Evolutionary conservation across 108 stramenopile genomes (phyloP), one percentile per base, ranked within the genome.

Genomic region (Pseudonitzschia multiseries): DNA sequence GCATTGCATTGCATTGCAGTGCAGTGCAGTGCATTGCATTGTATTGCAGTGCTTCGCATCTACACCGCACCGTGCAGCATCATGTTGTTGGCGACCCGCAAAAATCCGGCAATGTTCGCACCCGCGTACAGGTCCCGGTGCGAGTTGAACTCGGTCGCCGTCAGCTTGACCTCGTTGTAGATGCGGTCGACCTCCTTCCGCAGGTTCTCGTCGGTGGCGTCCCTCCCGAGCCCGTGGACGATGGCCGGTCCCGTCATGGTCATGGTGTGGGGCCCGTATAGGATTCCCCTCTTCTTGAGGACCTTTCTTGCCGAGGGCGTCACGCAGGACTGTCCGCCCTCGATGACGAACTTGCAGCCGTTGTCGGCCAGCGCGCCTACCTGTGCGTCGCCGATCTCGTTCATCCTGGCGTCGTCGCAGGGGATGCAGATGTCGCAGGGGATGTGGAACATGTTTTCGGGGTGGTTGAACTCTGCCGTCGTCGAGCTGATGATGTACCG

Each of bases 1-100:
- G n/a, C n/a, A n/a, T n/a, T n/a, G n/a, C n/a, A n/a, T n/a, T n/a
- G n/a, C n/a, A n/a, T n/a, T n/a, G n/a, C n/a, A n/a, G n/a, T n/a
- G n/a, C n/a, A n/a, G n/a, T n/a, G n/a, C n/a, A n/a, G n/a, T n/a
- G n/a, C n/a, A n/a, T n/a, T n/a, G n/a, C n/a, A n/a, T n/a, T n/a
- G n/a, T n/a, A n/a, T n/a, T n/a, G n/a, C n/a, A n/a, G n/a, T n/a
- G n/a, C n/a, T n/a, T n/a, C n/a, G n/a, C n/a, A n/a, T n/a, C 33
- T 88, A 99, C 46, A 98, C 96, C 9, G 98, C 95, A 31, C 99
- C 99, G 74, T 98, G 98, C 33, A 74, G 71, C 71, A 96, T 77
- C 97, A 99, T 98, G 57, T 81, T 90, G 75, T 98, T 95, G 8
- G 96, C 99, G 20, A 99, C 96, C 54, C 94, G 86, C 69, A 97